phyloP scores from a whole-genome alignment of 23 red algal genomes.

The Gracilariopsis chorda region DNA sequence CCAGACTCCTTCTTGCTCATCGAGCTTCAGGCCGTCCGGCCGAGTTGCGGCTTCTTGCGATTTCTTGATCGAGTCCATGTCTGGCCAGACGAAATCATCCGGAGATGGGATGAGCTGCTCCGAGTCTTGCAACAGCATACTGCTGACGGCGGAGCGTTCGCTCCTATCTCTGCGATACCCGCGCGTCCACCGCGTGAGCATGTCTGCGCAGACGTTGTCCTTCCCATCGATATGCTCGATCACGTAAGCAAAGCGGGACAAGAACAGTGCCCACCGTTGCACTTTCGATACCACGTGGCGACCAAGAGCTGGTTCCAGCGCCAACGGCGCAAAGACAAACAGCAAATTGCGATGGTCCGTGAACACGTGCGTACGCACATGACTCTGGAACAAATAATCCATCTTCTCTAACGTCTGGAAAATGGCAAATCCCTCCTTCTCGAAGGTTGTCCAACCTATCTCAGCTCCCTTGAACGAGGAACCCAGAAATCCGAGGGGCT shows the following conservation, averaged over 20 bases:
- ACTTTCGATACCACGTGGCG: conserved; percentile 1
- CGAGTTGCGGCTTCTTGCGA: no score
- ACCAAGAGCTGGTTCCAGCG: not conserved
- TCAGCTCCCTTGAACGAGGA: not conserved
- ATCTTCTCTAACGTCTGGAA: not conserved
- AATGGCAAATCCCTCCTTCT: conserved; percentile 41
- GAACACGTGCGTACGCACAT: not conserved
- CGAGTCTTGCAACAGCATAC: no score
- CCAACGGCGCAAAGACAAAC: conserved; percentile 24
- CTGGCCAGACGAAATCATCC: no score
- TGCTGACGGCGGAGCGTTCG: no score
- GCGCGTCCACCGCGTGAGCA: not conserved
- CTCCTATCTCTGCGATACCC: not conserved
- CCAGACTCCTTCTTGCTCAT: no score
- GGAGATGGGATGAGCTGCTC: no score
- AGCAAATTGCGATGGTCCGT: conserved; percentile 54
- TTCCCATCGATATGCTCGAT: conserved; percentile 25
- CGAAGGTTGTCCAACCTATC: not conserved
- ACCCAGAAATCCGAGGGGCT: conserved; percentile 14
- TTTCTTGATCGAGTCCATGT: no score
- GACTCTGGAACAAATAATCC: not conserved
- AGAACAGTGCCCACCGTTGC: conserved; percentile 22
- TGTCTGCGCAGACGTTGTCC: not conserved
- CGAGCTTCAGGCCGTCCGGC: no score
- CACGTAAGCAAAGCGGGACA: not conserved